Evolutionary conservation across 2,329 filamentous ascomycete genomes (phyloP).

Genomic region (Sporothrix protearum): DNA sequence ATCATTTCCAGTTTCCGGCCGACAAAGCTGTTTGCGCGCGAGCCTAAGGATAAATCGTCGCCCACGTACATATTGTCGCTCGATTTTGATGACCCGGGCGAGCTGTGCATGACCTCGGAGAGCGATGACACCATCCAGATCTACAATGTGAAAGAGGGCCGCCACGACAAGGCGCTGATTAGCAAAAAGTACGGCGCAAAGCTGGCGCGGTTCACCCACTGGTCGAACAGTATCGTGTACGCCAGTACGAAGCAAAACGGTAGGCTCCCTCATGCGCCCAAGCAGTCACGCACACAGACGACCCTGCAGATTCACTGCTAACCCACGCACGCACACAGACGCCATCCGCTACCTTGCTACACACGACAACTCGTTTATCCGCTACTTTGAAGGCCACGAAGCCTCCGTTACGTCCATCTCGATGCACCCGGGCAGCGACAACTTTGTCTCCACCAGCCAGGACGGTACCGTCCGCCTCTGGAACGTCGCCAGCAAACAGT

Average conservation of each 20-base stretch:
- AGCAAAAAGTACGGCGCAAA: slow-evolving; percentile 98
- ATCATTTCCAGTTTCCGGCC: slow-evolving; percentile 75
- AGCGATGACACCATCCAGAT: slow-evolving; percentile 95
- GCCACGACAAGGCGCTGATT: slow-evolving; percentile 80
- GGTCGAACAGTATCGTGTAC: slow-evolving; percentile 86
- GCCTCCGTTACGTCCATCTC: slow-evolving; percentile 77
- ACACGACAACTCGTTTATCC: slow-evolving; percentile 93
- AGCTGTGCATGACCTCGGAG: slow-evolving; percentile 84
- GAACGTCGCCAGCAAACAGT: slow-evolving; percentile 78
- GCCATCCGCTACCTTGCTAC: slow-evolving; percentile 82
- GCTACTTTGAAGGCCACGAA: slow-evolving; percentile 92
- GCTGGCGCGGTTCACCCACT: slow-evolving; percentile 89
- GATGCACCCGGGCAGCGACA: slow-evolving; percentile 81
- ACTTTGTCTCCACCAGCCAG: slow-evolving; percentile 85
- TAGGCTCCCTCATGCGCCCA: slow-evolving; percentile 37
- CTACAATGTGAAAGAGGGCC: slow-evolving; percentile 88
- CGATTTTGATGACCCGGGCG: slow-evolving; percentile 94
- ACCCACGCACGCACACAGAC: slow-evolving; percentile 45
- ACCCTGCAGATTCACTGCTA: no score
- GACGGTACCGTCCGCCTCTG: slow-evolving; percentile 91
- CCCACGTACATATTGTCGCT: slow-evolving; percentile 75
- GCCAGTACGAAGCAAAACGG: slow-evolving; percentile 92
- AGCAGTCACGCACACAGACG: no score
- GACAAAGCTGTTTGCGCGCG: slow-evolving; percentile 65
- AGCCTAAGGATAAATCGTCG: slow-evolving; percentile 50